Percentiles rank a stretch among this genome's conserved stretches.
Conservation (phyloP, 2,329 filamentous ascomycete species). For the Curvularia verruculosa region DNA sequence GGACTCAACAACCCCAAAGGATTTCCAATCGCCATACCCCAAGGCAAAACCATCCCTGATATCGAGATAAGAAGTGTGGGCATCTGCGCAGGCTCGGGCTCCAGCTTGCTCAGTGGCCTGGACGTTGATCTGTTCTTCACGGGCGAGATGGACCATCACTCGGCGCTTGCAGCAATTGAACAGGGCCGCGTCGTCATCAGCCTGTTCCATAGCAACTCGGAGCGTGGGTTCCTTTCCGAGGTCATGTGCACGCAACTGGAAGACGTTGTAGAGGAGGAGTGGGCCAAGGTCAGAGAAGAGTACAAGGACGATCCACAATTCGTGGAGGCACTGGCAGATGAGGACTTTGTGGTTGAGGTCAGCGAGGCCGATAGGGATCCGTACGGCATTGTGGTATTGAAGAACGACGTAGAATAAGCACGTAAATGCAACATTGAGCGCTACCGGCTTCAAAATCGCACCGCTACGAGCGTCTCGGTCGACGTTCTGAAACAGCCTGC, state of each 20-base stretch:
- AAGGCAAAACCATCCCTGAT: slow-evolving; percentile 60
- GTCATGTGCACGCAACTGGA: slow-evolving; percentile 72
- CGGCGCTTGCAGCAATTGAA: slow-evolving; percentile 85
- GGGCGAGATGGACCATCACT: slow-evolving; percentile 92
- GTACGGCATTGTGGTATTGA: slow-evolving; percentile 68
- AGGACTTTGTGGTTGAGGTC: slow-evolving; percentile 68
- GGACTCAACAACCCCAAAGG: slow-evolving; percentile 71
- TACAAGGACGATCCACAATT: slow-evolving; percentile 49
- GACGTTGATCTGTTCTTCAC: slow-evolving; percentile 84
- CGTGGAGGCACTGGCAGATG: slow-evolving; percentile 59
- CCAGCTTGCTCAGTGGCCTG: slow-evolving; percentile 71
- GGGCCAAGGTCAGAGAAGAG: slow-evolving; percentile 56
- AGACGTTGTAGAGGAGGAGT: slow-evolving; percentile 62
- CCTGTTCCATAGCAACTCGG: slow-evolving; percentile 92
- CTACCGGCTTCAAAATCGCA: background rate
- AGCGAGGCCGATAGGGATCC: slow-evolving; percentile 86
- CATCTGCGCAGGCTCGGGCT: slow-evolving; percentile 89
- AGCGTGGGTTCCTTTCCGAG: slow-evolving; percentile 78
- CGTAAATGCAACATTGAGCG: background rate
- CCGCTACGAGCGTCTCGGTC: background rate
- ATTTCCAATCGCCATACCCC: slow-evolving; percentile 68
- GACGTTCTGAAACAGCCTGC: background rate
- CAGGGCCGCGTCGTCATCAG: slow-evolving; percentile 81
- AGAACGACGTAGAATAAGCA: slow-evolving; percentile 24
- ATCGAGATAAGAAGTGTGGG: slow-evolving; percentile 72